These are phyloP conservation scores for Leucaena leucocephala DNA, from an alignment of 306 rosid species.

Conservation along the genomic window DNA sequence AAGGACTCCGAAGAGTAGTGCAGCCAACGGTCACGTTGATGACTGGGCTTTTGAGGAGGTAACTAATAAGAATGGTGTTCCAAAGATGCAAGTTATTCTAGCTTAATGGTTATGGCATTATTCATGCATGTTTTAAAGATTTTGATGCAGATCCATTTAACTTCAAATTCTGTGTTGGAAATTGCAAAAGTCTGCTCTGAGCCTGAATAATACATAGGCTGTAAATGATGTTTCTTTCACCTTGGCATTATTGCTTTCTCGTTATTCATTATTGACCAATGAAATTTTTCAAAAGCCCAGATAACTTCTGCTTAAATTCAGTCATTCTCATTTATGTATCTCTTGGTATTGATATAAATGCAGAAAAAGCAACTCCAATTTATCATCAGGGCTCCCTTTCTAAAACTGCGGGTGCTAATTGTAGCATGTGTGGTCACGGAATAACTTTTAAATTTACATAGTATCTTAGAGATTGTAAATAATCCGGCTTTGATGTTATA, in stretches of 20 bases:
- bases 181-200: constrained; percentile 1
- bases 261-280: neutral
- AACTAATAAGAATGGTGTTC: constrained; percentile 33
- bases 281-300: neutral
- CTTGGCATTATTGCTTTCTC: constrained; percentile 7
- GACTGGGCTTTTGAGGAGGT: constrained; percentile 96
- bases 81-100: constrained; percentile 18
- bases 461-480: constrained; percentile 1
- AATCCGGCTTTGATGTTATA: constrained; percentile 4
- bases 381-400: neutral
- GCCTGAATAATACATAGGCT: neutral
- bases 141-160: constrained; percentile 28
- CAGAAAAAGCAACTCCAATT: constrained; percentile 2
- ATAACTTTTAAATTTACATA: neutral
- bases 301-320: neutral
- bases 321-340: neutral
- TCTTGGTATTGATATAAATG: constrained; percentile 7
- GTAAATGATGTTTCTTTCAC: constrained; percentile 5
- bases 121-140: constrained; percentile 26
- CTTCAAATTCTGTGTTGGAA: neutral
- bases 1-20: constrained; percentile 72
- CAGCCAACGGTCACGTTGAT: constrained; percentile 48
- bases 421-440: neutral
- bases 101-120: constrained; percentile 19
- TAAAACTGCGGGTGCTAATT: constrained; percentile 25